These are phyloP conservation scores for Saccharomyces hybrid DNA, from an alignment of 1,139 yeast species.

Conservation along the genomic window DNA sequence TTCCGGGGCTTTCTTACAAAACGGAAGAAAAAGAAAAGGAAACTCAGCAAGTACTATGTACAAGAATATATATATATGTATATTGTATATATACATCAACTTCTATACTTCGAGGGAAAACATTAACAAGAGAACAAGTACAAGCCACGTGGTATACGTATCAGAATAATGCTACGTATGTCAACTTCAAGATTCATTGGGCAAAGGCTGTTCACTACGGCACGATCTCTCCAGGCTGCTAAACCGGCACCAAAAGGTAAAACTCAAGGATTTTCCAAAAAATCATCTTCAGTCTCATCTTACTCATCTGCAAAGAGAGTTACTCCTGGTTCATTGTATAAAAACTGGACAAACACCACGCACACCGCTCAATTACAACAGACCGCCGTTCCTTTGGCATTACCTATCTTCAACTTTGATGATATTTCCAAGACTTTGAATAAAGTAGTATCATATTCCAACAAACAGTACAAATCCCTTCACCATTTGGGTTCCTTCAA, in stretches of 20 bases:
- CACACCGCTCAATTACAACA: slow-evolving; percentile 22
- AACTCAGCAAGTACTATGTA: background rate
- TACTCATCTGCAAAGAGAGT: slow-evolving; percentile 24
- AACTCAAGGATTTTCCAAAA: slow-evolving; percentile 28
- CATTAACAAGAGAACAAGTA: background rate
- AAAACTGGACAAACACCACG: slow-evolving; percentile 28
- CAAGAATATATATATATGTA: background rate
- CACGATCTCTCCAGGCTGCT: slow-evolving; percentile 5
- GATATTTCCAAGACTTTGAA: slow-evolving; percentile 14
- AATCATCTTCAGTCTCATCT: slow-evolving; percentile 14
- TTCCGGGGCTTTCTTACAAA: background rate
- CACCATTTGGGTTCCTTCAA: slow-evolving; percentile 48
- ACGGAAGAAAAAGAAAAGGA: background rate
- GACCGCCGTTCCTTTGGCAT: slow-evolving; percentile 20
- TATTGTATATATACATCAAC: background rate
- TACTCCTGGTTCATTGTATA: slow-evolving; percentile 24
- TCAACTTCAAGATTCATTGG: background rate
- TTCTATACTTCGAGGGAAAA: background rate
- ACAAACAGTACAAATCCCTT: slow-evolving; percentile 21
- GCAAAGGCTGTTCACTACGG: background rate
- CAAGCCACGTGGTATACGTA: background rate
- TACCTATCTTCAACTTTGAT: slow-evolving; percentile 19
- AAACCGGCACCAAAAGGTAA: slow-evolving; percentile 22
- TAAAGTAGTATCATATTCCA: slow-evolving; percentile 20
- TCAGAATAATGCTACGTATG: background rate